Evolutionary conservation across 2,329 filamentous ascomycete species (phyloP).

Genomic region (Xylariaceae sp.): DNA sequence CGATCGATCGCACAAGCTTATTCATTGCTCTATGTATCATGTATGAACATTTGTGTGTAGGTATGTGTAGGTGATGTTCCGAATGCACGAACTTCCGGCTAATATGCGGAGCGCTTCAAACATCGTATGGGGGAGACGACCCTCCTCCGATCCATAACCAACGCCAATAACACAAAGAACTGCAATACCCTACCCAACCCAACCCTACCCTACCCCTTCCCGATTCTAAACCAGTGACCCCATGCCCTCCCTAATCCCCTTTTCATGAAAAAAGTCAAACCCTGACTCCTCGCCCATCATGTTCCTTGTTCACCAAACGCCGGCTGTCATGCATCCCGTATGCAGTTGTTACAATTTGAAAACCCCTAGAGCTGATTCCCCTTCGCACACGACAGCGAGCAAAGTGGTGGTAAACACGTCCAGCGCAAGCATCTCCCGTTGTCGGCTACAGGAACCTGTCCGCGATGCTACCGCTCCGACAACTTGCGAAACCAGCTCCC

Average conservation of each 20-base stretch:
- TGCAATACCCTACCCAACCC: no score
- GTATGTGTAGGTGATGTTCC: background rate
- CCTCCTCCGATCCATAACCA: no score
- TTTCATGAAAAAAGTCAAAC: no score
- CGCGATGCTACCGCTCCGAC: constrained; percentile 30
- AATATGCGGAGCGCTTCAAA: no score
- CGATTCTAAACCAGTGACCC: no score
- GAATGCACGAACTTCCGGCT: no score
- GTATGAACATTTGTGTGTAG: background rate
- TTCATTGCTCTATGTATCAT: background rate
- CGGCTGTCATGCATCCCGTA: background rate
- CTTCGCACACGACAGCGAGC: background rate
- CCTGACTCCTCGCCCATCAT: background rate
- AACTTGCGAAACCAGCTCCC: constrained; percentile 32
- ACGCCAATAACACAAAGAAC: no score
- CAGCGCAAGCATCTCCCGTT: no score
- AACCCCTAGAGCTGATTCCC: background rate
- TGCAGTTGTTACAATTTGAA: background rate
- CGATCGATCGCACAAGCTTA: background rate
- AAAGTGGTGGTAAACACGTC: no score
- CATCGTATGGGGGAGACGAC: no score
- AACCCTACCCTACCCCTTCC: no score
- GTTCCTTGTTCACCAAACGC: background rate
- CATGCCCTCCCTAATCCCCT: no score
- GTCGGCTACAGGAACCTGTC: background rate